phyloP scores from a whole-genome alignment of 768 basidiomycete species.

The Pisolithus sp. region DNA sequence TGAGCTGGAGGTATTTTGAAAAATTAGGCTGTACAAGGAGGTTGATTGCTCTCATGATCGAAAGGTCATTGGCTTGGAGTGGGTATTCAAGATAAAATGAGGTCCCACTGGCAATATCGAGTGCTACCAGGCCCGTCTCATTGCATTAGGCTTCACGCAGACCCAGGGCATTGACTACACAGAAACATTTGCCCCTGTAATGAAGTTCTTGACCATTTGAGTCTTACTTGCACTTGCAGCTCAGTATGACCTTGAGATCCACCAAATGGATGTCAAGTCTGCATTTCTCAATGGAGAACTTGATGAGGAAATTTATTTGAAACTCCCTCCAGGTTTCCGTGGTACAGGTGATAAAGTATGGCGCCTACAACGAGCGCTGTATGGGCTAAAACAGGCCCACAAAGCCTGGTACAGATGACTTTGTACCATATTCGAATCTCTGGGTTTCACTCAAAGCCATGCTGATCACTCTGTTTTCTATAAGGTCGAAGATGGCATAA shows the following conservation, averaged over 20 bases:
- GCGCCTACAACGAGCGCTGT: not conserved
- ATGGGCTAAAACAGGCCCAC: conserved; percentile 3
- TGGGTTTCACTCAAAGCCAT: not conserved
- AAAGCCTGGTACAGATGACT: not conserved
- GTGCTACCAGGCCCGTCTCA: conserved; percentile 33
- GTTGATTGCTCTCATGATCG: not conserved
- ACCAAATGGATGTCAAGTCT: conserved; percentile 23
- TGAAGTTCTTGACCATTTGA: conserved; percentile 15
- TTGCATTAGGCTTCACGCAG: conserved; percentile 31
- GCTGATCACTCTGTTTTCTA: not conserved
- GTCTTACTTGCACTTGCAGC: conserved; percentile 11
- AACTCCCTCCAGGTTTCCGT: conserved; percentile 11
- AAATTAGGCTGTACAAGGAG: conserved; percentile 1
- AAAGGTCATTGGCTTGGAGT: not conserved
- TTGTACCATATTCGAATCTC: too few species aligned
- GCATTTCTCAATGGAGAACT: conserved; percentile 19
- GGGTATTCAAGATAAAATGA: conserved; percentile 4
- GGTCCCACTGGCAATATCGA: conserved; percentile 21
- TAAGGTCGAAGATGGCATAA: not conserved
- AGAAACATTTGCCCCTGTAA: conserved; percentile 27
- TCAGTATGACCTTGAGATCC: conserved; percentile 5
- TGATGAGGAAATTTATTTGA: conserved; percentile 22
- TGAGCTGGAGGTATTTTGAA: not conserved
- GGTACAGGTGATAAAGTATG: not conserved
- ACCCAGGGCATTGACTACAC: conserved; percentile 29